Evolutionary conservation across 2,329 filamentous ascomycete species (phyloP).

Genomic region (Sphaceloma murrayae): DNA sequence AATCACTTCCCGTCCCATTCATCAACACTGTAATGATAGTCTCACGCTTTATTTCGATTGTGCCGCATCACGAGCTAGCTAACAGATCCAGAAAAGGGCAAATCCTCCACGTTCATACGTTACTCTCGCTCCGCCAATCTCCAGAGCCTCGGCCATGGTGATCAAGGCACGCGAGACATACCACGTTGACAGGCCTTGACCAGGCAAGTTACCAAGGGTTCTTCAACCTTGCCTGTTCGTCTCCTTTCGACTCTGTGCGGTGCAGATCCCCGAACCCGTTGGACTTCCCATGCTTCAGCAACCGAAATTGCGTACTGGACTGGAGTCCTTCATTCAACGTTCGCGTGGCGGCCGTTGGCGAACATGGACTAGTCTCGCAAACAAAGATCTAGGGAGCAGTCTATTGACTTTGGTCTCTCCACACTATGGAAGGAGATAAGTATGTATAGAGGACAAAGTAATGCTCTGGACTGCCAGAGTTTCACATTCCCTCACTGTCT

Average conservation of each 20-base stretch:
- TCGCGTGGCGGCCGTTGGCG: constrained; percentile 3
- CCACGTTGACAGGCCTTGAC: background rate
- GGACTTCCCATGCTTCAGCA: constrained; percentile 8
- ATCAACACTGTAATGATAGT: no score
- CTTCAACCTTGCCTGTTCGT: background rate
- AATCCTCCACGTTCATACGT: no score
- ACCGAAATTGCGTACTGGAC: constrained; percentile 6
- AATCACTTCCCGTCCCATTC: no score
- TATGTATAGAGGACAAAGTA: background rate
- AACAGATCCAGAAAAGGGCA: no score
- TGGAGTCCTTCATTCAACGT: constrained; percentile 5
- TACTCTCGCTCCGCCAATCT: no score
- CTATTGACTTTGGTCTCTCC: constrained; percentile 10
- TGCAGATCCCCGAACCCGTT: constrained; percentile 16
- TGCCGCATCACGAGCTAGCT: no score
- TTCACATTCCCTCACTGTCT: constrained; percentile 5
- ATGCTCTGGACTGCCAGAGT: background rate
- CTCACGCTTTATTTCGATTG: no score
- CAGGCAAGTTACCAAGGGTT: background rate
- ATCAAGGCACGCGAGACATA: background rate
- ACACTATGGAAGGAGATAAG: background rate
- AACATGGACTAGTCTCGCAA: constrained; percentile 11
- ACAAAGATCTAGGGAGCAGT: constrained; percentile 1
- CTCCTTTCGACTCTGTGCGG: background rate
- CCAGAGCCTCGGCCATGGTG: no score